phyloP scores from a whole-genome alignment of 129 eudicot species.

The Erigeron canadensis region DNA sequence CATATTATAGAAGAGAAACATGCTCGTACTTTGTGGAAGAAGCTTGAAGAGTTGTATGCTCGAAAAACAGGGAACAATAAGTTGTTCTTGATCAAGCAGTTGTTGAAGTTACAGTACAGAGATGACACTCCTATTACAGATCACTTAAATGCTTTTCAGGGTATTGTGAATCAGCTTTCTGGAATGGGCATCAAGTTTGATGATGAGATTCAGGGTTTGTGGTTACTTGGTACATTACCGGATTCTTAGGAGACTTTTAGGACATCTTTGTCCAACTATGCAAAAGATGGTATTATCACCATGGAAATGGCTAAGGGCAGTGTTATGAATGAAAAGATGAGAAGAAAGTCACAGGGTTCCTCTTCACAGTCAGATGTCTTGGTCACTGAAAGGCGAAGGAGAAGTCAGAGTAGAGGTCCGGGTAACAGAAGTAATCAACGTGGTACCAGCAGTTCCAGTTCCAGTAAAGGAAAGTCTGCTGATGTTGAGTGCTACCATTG shows the following conservation, averaged over 20 bases:
- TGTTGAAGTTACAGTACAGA: too few relatives aligned
- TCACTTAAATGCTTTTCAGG: too few relatives aligned
- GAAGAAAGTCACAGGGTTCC: background rate
- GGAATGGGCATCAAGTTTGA: too few relatives aligned
- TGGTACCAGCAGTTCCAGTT: background rate
- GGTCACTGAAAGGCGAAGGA: background rate
- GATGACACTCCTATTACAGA: too few relatives aligned
- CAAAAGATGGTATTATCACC: background rate
- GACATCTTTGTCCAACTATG: too few relatives aligned
- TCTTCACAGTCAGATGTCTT: background rate
- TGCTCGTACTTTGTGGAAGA: too few relatives aligned
- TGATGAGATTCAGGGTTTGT: background rate
- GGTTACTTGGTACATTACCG: background rate
- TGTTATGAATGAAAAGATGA: background rate
- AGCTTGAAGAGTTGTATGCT: too few relatives aligned
- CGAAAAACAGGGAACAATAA: too few relatives aligned
- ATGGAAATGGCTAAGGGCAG: background rate
- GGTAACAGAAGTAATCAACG: background rate
- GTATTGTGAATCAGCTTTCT: too few relatives aligned
- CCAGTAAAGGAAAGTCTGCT: background rate
- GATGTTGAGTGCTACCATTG: background rate
- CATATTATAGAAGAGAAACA: too few relatives aligned
- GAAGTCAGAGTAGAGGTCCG: background rate
- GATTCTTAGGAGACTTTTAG: background rate
- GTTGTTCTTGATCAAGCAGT: too few relatives aligned